Conservation (phyloP, 768 basidiomycete genomes). For the Lactarius sanguifluus region DNA sequence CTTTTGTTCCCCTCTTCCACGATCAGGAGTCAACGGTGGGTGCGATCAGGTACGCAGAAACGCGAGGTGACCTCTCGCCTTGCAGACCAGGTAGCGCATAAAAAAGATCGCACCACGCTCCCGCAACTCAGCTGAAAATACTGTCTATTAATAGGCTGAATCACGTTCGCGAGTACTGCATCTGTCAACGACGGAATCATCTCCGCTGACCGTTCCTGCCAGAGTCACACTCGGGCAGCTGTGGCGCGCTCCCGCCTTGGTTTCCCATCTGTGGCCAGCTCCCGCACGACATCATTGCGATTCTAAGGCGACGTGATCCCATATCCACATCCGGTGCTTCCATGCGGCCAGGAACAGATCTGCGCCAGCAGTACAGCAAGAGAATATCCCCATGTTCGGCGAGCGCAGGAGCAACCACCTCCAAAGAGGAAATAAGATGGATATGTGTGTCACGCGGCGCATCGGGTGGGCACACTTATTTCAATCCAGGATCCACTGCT, state of each 20-base stretch:
- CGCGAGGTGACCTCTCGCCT: neutral
- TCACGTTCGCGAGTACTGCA: neutral
- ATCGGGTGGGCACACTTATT: neutral
- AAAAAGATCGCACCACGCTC: neutral
- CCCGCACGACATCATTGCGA: constrained; percentile 18
- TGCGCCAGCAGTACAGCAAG: constrained; percentile 26
- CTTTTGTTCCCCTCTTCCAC: constrained; percentile 21
- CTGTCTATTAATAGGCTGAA: too few species aligned
- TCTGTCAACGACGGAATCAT: neutral
- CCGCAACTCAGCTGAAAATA: neutral
- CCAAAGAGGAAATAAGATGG: neutral
- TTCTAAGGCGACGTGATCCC: constrained; percentile 20
- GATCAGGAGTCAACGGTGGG: constrained; percentile 12
- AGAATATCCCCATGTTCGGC: constrained; percentile 23
- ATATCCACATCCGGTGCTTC: constrained; percentile 29
- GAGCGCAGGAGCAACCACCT: constrained; percentile 3
- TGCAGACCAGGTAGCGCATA: neutral
- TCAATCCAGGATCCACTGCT: neutral
- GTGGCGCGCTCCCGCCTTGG: neutral
- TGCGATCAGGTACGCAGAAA: constrained; percentile 22
- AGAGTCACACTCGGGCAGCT: neutral
- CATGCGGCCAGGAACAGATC: constrained; percentile 28
- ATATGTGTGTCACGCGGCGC: neutral
- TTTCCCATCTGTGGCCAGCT: constrained; percentile 22
- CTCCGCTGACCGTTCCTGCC: neutral